Evolutionary conservation across 345 rosid species (phyloP).

Genomic region (Populus davidiana): DNA sequence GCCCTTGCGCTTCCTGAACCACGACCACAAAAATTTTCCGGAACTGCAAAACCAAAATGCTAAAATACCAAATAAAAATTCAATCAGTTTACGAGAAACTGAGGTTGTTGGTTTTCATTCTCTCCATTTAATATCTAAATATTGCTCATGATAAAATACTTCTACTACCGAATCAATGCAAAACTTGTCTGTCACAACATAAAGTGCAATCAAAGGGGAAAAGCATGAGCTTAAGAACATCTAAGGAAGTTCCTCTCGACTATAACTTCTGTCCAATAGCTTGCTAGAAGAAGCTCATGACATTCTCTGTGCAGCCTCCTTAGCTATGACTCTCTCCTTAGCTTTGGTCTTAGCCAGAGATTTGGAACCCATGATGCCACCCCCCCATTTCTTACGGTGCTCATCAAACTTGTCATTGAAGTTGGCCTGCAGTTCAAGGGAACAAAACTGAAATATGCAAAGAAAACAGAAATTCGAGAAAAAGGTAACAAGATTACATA

Average conservation of each 20-base stretch:
- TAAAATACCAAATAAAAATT: too few relatives aligned
- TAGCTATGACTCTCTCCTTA: constrained; percentile 59
- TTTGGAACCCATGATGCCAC: constrained; percentile 88
- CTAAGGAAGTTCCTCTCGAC: neutral
- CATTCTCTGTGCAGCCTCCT: constrained; percentile 81
- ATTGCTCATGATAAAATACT: neutral
- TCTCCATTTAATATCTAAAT: neutral
- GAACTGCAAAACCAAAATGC: too few relatives aligned
- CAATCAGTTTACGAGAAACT: neutral
- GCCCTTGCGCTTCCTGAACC: too few relatives aligned
- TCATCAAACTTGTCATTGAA: constrained; percentile 71
- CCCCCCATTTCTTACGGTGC: constrained; percentile 80
- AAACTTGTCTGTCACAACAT: neutral
- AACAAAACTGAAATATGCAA: neutral
- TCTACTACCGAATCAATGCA: neutral
- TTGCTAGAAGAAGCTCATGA: constrained; percentile 11
- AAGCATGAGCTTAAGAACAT: neutral
- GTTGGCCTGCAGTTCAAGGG: constrained; percentile 44
- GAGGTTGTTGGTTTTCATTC: neutral
- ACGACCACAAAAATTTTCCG: too few relatives aligned
- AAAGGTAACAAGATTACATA: neutral
- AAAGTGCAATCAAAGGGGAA: neutral
- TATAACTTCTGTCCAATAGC: neutral
- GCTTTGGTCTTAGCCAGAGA: constrained; percentile 80
- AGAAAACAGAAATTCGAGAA: neutral